Base-by-base conservation (phyloP, 768 basidiomycete species). In the Tricholoma sp. region DNA sequence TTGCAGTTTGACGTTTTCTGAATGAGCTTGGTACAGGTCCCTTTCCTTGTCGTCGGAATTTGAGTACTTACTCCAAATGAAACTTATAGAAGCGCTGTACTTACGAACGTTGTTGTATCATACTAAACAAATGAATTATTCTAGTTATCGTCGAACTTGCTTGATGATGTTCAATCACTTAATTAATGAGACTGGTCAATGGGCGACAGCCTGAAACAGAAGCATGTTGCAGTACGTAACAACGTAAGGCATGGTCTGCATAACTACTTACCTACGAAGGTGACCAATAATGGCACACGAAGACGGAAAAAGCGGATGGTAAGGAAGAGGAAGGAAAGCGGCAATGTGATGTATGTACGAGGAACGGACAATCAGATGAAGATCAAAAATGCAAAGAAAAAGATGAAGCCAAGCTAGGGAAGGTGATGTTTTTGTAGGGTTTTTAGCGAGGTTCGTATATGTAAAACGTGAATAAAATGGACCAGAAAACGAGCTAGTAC, bases 21-120 rank as follows among this genome's bases (percentile, higher is more conserved):
- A 59, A 32, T 53, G 54, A 50, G 45, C 17, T 28, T 53, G 4
- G 29, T 34, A 0, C 57, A 91, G 89, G 88, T 94, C 20, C 91
- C 91, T 0, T 94, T 93, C 77, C 82, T 93, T 63, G 82, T 92
- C 53, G 82, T 94, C 18, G 76, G 74, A 51, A 80, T 90, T 62
- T 88, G 55, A 17, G 2, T 50, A 79, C 88, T 61, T 86, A 28
- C 39, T 15, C 15, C 20, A 33, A 18, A 41, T 32, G 28, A 51
- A 28, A 31, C 17, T 48, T 29, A 42, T 56, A 55, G 57, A 53
- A 57, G 50, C 52, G 4, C 55, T 44, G 45, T 57, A 8, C 11
- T 36, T 52, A 17, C 15, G 13, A 20, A 52, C 8, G 6, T 7
- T 29, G 20, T 29, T 9, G 36, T 53, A 42, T 9, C 17, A 18